Percentiles rank a stretch among this genome's conserved stretches.
These are phyloP conservation scores for Austroboletus eburneus DNA, from an alignment of 768 basidiomycete genomes.

Conservation along the genomic window DNA sequence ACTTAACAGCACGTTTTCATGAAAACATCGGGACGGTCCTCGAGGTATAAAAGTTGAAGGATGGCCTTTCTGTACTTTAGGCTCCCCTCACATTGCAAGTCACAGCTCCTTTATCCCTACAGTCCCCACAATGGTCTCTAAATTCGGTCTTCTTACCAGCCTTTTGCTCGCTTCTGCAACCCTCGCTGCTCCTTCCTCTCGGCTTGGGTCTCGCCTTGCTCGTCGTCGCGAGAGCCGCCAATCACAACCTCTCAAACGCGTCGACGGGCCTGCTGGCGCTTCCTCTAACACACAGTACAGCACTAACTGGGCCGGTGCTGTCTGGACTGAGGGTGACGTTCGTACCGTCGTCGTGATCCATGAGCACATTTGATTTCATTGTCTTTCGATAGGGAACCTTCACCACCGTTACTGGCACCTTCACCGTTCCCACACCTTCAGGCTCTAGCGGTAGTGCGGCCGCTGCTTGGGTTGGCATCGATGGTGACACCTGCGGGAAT, in stretches of 20 bases:
- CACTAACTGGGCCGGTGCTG: not conserved
- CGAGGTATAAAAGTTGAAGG: not conserved
- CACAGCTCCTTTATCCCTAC: not conserved
- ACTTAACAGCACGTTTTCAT: not conserved
- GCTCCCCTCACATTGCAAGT: not conserved
- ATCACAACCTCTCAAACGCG: not conserved
- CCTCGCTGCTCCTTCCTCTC: slow-evolving; percentile 2
- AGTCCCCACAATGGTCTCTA: slow-evolving; percentile 8
- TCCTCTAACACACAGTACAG: slow-evolving; percentile 3
- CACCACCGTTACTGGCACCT: slow-evolving; percentile 7
- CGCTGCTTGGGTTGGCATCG: slow-evolving; percentile 14
- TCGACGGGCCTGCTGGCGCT: not conserved
- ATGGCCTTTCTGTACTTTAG: not conserved
- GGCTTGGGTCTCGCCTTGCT: slow-evolving; percentile 3
- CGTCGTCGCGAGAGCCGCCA: slow-evolving; percentile 4
- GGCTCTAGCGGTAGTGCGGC: not conserved
- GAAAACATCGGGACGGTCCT: not conserved
- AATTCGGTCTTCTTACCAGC: slow-evolving; percentile 1
- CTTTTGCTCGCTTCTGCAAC: slow-evolving; percentile 3
- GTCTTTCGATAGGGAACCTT: slow-evolving; percentile 6
- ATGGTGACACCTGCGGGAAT: slow-evolving; percentile 6
- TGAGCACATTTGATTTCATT: not conserved
- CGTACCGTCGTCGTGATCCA: not conserved
- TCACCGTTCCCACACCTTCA: slow-evolving; percentile 6
- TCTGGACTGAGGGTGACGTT: slow-evolving; percentile 2